These are phyloP conservation scores for Phellopilus nigrolimitatus DNA, from an alignment of 1,284 basidiomycete species.

Conservation along the genomic window DNA sequence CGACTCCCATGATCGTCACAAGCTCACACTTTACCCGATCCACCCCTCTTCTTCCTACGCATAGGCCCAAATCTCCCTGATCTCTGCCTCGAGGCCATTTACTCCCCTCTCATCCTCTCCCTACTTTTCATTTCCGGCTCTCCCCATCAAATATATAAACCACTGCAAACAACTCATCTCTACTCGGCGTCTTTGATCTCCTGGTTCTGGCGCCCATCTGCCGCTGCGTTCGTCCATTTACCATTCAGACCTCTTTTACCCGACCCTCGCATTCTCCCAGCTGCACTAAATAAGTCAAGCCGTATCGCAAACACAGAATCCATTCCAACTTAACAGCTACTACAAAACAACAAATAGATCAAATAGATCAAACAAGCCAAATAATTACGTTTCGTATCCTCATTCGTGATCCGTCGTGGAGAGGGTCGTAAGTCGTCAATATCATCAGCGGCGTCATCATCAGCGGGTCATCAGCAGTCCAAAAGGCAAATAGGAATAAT, in stretches of 20 bases:
- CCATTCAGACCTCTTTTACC: conserved; percentile 4
- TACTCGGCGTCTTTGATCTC: no score
- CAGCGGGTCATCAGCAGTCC: neutral
- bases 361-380: conserved; percentile 1
- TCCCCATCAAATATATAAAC: neutral
- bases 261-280: neutral
- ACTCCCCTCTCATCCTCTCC: no score
- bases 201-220: neutral
- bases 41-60: conserved; percentile 16
- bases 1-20: conserved; percentile 16
- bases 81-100: conserved; percentile 18
- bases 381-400: neutral
- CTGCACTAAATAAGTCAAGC: neutral
- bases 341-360: neutral
- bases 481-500: neutral
- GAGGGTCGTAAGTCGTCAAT: conserved; percentile 1
- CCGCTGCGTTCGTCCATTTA: conserved; percentile 1
- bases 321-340: neutral
- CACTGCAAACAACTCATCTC: neutral
- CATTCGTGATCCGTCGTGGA: no score
- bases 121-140: conserved; percentile 19
- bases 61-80: conserved; percentile 10
- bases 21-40: conserved; percentile 9
- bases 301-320: neutral
- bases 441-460: conserved; percentile 9